Conservation (phyloP, 2,329 filamentous ascomycete species). For the Colletotrichum sp. region DNA sequence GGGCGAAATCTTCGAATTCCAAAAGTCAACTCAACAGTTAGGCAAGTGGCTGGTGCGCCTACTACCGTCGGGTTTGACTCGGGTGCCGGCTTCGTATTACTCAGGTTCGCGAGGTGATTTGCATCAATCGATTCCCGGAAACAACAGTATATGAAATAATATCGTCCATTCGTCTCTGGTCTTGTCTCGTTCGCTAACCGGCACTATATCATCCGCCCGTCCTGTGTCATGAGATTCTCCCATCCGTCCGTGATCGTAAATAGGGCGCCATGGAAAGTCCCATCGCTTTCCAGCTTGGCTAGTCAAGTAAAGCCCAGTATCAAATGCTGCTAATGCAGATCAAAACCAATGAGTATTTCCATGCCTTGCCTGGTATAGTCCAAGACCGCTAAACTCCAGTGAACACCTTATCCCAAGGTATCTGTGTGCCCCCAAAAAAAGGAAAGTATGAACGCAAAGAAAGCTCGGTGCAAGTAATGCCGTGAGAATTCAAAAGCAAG, state of each 20-base stretch:
- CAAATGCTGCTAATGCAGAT: conserved; percentile 2
- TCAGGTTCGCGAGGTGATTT: neutral
- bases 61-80: neutral
- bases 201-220: neutral
- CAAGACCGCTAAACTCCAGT: conserved; percentile 7
- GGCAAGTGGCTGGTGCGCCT: neutral
- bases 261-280: neutral
- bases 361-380: conserved; percentile 10
- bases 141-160: neutral
- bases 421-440: neutral
- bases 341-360: conserved; percentile 9
- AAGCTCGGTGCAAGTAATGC: conserved; percentile 4
- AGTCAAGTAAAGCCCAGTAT: neutral
- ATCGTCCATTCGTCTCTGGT: conserved; percentile 7
- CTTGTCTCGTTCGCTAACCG: neutral
- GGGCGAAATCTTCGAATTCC: neutral
- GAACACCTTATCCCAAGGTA: conserved; percentile 14
- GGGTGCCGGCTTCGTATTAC: neutral
- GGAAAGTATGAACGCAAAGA: neutral
- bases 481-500: neutral
- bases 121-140: neutral
- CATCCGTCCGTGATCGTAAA: conserved; percentile 1
- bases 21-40: neutral
- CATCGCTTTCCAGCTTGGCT: neutral
- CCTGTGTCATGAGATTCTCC: conserved; percentile 9